Base-by-base conservation (phyloP, 2,329 filamentous ascomycete species). In the Ophiocordyceps polyrhachis-furcata region DNA sequence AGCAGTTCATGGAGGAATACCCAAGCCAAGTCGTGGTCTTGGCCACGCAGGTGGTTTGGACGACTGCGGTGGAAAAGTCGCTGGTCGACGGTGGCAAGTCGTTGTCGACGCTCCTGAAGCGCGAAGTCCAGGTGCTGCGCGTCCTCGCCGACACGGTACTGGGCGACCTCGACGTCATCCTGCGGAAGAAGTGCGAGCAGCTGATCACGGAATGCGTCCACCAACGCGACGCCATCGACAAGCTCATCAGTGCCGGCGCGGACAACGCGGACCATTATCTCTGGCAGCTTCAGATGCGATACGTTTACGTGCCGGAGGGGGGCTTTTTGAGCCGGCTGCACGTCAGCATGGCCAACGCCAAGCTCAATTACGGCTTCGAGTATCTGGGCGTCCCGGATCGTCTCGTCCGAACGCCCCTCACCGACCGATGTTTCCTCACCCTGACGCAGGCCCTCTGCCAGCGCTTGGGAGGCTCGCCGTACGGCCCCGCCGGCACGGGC, bases 141-240 rank as follows among this genome's bases (percentile, higher is more conserved):
- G 69, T 93, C 20, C 79, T 98, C 45, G 91, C 91, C 19, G 74
- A 83, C 37, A 89, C 86, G 3, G 91, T 99, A 13, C 71, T 98
- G 15, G 85, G 84, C 37, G 88, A 98, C 55, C 74, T 98, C 20
- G 83, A 88, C 51, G 69, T 85, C 7, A 83, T 95, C 43, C 77
- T 83, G 57, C 76, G 91, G 49, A 94, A 94, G 71, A 95, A 94
- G 68, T 98, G 89, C 62, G 91, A 99, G 61, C 89, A 95, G 62
- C 74, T 98, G 51, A 98, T 99, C 57, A 99, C 93, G 0, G 93
- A 98, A 60, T 96, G 91, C 58, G 91, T 99, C 14, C 91, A 98
- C 59, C 93, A 99, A 62, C 83, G 91, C 49, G 91, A 98, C 61
- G 76, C 82, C 17, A 91, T 96, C 50, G 82, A 89, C 56, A 93